Conservation (phyloP, 1,139 yeast genomes). For the Pichia sp. region DNA sequence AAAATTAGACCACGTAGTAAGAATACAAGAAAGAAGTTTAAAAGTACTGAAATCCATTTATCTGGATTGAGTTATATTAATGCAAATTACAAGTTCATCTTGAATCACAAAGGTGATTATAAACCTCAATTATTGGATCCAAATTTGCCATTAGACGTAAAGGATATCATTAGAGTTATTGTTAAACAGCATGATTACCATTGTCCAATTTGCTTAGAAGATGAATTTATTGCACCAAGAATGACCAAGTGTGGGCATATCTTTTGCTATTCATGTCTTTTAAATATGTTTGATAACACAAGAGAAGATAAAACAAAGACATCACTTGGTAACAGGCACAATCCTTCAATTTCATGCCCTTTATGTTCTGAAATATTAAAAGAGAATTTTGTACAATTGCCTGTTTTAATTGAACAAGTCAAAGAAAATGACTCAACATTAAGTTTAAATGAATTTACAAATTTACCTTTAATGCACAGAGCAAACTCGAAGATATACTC, state of each 20-base stretch:
- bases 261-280: slow-evolving; percentile 74
- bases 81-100: slow-evolving; percentile 77
- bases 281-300: slow-evolving; percentile 57
- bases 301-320: slow-evolving; percentile 14
- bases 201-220: slow-evolving; percentile 89
- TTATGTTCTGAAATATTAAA: slow-evolving; percentile 67
- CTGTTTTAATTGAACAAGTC: slow-evolving; percentile 52
- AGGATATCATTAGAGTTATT: slow-evolving; percentile 61
- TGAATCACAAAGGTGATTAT: slow-evolving; percentile 55
- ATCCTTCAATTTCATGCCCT: slow-evolving; percentile 49
- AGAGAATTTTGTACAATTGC: slow-evolving; percentile 48
- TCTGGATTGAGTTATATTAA: slow-evolving; percentile 74
- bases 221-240: slow-evolving; percentile 82
- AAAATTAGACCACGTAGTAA: slow-evolving; percentile 8
- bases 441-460: slow-evolving; percentile 44
- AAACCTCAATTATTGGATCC: slow-evolving; percentile 60
- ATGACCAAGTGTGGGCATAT: slow-evolving; percentile 95
- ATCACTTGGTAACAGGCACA: slow-evolving; percentile 11
- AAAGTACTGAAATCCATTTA: slow-evolving; percentile 27
- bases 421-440: slow-evolving; percentile 60
- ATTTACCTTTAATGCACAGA: slow-evolving; percentile 66
- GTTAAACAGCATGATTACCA: slow-evolving; percentile 63
- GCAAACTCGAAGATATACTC: slow-evolving; percentile 56
- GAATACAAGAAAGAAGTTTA: slow-evolving; percentile 4
- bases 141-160: slow-evolving; percentile 60